Evolutionary conservation across 2,329 filamentous ascomycete genomes (phyloP).

Genomic region (Fusarium tuaranense): DNA sequence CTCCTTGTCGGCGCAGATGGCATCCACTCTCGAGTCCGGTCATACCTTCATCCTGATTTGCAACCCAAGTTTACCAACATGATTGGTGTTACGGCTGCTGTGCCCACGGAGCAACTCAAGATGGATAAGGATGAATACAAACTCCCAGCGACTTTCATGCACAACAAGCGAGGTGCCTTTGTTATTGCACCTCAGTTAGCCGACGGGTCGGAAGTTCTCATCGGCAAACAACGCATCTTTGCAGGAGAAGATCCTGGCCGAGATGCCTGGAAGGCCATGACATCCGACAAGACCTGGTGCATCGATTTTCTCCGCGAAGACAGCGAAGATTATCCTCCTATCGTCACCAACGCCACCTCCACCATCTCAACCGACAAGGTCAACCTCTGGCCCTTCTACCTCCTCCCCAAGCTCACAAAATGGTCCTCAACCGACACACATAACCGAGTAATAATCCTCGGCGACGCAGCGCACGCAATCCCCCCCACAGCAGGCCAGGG

Average conservation of each 20-base stretch:
- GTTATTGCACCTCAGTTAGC: slow-evolving; percentile 61
- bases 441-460: slow-evolving; percentile 57
- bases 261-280: slow-evolving; percentile 56
- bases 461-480: slow-evolving; percentile 62
- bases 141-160: slow-evolving; percentile 58
- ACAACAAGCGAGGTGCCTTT: slow-evolving; percentile 57
- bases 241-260: slow-evolving; percentile 49
- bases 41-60: slow-evolving; percentile 61
- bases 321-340: slow-evolving; percentile 51
- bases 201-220: slow-evolving; percentile 61
- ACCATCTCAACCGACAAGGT: slow-evolving; percentile 48
- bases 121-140: slow-evolving; percentile 49
- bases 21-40: slow-evolving; percentile 67
- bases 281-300: slow-evolving; percentile 52
- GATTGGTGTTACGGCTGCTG: slow-evolving; percentile 51
- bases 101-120: slow-evolving; percentile 53
- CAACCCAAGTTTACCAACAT: slow-evolving; percentile 63
- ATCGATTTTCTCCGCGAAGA: slow-evolving; percentile 50
- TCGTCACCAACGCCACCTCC: slow-evolving; percentile 50
- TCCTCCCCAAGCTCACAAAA: slow-evolving; percentile 57
- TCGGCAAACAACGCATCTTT: slow-evolving; percentile 58
- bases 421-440: slow-evolving; percentile 53
- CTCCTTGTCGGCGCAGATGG: slow-evolving; percentile 69
- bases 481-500: slow-evolving; percentile 61
- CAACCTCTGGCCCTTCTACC: slow-evolving; percentile 63